phyloP scores from a whole-genome alignment of 2,329 filamentous ascomycete species.

The Sporothrix dimorphospora region DNA sequence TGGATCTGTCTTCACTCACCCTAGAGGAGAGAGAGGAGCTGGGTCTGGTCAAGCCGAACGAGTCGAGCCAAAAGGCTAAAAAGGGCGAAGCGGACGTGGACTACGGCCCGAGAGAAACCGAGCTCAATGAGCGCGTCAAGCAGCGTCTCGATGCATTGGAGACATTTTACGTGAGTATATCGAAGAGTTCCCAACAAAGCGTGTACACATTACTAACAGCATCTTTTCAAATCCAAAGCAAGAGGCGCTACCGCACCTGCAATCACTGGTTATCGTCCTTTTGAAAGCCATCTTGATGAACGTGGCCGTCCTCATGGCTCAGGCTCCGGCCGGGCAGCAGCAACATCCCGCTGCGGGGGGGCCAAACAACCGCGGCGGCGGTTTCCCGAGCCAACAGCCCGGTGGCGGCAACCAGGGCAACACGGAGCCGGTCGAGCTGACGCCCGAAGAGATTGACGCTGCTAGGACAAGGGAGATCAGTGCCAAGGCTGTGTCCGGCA shows the following conservation, averaged over 20 bases:
- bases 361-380: slow-evolving; percentile 40
- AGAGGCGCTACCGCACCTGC: slow-evolving; percentile 78
- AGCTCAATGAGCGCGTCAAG: slow-evolving; percentile 58
- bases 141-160: slow-evolving; percentile 75
- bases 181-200: neutral
- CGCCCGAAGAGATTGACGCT: slow-evolving; percentile 78
- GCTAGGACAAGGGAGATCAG: slow-evolving; percentile 83
- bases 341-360: slow-evolving; percentile 49
- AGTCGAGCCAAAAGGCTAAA: slow-evolving; percentile 27
- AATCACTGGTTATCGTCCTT: slow-evolving; percentile 90
- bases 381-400: slow-evolving; percentile 32
- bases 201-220: neutral
- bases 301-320: slow-evolving; percentile 79
- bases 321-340: slow-evolving; percentile 52
- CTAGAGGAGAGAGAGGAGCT: slow-evolving; percentile 52
- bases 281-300: slow-evolving; percentile 86
- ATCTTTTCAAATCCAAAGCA: slow-evolving; percentile 52
- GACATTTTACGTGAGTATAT: slow-evolving; percentile 73
- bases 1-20: slow-evolving; percentile 43
- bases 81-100: slow-evolving; percentile 43
- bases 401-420: slow-evolving; percentile 40
- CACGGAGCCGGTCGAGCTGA: slow-evolving; percentile 47
- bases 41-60: slow-evolving; percentile 47
- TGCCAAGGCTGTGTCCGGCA: slow-evolving; percentile 88
- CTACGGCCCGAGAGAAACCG: slow-evolving; percentile 54